Conservation (phyloP, 768 basidiomycete genomes). For the Termitomyces sp. region DNA sequence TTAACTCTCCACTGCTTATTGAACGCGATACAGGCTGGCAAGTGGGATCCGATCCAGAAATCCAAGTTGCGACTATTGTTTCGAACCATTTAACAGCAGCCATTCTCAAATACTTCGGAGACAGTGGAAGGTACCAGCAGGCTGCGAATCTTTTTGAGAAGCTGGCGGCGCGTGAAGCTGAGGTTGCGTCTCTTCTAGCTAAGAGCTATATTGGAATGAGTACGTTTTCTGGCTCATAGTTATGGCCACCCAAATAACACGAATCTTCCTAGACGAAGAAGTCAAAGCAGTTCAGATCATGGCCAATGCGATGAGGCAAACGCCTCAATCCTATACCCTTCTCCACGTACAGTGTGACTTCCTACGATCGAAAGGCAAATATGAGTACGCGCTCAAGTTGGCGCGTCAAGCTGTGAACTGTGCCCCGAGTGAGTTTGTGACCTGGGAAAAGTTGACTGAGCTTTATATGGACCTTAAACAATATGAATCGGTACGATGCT, state of each 20-base stretch:
- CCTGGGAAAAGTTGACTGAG: conserved; percentile 97
- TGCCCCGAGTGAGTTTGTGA: conserved; percentile 97
- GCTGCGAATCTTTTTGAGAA: conserved; percentile 96
- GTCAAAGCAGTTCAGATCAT: conserved; percentile 98
- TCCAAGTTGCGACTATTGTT: conserved; percentile 94
- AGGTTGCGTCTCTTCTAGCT: conserved; percentile 84
- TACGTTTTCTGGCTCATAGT: conserved; percentile 36
- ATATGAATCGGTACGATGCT: conserved; percentile 62
- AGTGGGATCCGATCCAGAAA: conserved; percentile 96
- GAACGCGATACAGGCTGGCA: conserved; percentile 73
- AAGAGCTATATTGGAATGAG: conserved; percentile 96
- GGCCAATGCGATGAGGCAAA: conserved; percentile 72
- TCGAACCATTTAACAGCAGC: conserved; percentile 96
- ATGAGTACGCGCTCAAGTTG: conserved; percentile 86
- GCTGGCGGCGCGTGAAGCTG: conserved; percentile 77
- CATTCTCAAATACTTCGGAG: conserved; percentile 95
- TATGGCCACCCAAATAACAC: neutral
- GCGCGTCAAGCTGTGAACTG: conserved; percentile 96
- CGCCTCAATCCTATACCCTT: conserved; percentile 90
- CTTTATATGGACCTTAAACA: conserved; percentile 88
- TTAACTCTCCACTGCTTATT: neutral
- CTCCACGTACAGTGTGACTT: conserved; percentile 96
- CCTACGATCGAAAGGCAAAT: conserved; percentile 76
- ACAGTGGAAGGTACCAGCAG: conserved; percentile 79
- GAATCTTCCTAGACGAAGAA: conserved; percentile 72